Evolutionary conservation across 2,329 filamentous ascomycete species (phyloP), one percentile per base, ranked within the genome.

Genomic region (Grosmannia clavigera): DNA sequence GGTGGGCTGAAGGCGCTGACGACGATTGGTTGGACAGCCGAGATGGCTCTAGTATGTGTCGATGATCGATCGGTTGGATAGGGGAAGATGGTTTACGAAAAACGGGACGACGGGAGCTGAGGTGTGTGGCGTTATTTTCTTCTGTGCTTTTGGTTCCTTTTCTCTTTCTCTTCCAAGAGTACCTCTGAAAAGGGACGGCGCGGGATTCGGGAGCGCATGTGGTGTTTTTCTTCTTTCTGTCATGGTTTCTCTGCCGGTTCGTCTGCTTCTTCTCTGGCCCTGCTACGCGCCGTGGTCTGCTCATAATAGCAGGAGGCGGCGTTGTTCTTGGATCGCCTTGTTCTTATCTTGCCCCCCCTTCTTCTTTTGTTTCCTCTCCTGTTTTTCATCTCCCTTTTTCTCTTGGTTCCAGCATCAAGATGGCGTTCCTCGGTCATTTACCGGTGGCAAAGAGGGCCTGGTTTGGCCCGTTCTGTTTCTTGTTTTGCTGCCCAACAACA

Each of bases 1-100:
- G 9, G 78, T 77, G 60, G 74, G 73, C 51, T 76, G 33, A 27
- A 7, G 29, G 29, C 7, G 29, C 29, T 31, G 29, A 7, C 29
- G 29, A 31, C 29, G 29, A 7, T 31, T 31, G 33, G 33, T 5
- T 35, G 33, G 33, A 35, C 31, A 11, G 33, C 33, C 33, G 33
- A 35, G 33, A 35, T 9, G 33, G 33, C 33, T 35, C 9, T 9
- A 35, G 10, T 11, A 55, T 40, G 53, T 27, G 53, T 43, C n/a
- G 53, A 55, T 55, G 53, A 55, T 22, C n/a, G 53, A 33, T 54
- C 14, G 29, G 52, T 33, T 54, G 27, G 22, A 51, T 25, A 51
- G 48, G 48, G 10, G 48, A 29, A 29, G 48, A 51, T 3, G 48
- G 43, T 46, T 6, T 46, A 46, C 43, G 43, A 46, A 46, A 46